Base-by-base conservation (phyloP, 1,139 yeast genomes). In the Pneumocystis sp. region DNA sequence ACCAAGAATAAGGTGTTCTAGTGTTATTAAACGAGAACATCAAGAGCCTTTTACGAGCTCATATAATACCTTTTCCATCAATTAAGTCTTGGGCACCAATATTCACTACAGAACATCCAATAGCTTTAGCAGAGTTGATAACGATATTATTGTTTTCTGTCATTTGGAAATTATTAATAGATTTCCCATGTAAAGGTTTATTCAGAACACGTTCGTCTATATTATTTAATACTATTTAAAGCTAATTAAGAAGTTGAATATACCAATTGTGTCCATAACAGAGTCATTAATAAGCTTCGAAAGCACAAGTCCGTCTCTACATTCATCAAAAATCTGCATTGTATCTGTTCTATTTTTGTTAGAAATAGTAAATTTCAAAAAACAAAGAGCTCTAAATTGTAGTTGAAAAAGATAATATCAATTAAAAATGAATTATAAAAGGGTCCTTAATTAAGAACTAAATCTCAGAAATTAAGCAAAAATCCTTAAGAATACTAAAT, bases 121-220 rank as follows among this genome's bases (percentile, higher is more conserved):
- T 93, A 65, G 97, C 98, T 79, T 93, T 93, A 59, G 98, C 98
- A 2, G 98, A 93, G 75, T 93, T 93, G 77, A 93, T 89, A 61
- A 93, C 98, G 71, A 93, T 91, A 76, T 93, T 93, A 65, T 98
- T 97, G 76, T 93, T 93, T 78, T 93, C 99, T 68, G 89, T 83
- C 86, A 95, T 91, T 71, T 91, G 95, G 80, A 93, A 93, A 73
- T 89, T 89, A 80, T 95, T 93, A 74, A 93, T 82, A n/a, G 82
- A 78, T 77, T 89, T 91, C 68, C 86, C 87, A 71, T 83, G 83
- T 74, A 86, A 87, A 40, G 97, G 95, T 75, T 85, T 79, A 76
- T 93, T 93, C 74, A 93, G 82, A 37, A 93, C 98, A 81, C 99
- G 89, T 34, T 97, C 91, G 79, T 93, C 99, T 72, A 93, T 93